Evolutionary conservation across 1,284 basidiomycete genomes (phyloP), one percentile per base, ranked within the genome.

Genomic region (Thelephora terrestris): DNA sequence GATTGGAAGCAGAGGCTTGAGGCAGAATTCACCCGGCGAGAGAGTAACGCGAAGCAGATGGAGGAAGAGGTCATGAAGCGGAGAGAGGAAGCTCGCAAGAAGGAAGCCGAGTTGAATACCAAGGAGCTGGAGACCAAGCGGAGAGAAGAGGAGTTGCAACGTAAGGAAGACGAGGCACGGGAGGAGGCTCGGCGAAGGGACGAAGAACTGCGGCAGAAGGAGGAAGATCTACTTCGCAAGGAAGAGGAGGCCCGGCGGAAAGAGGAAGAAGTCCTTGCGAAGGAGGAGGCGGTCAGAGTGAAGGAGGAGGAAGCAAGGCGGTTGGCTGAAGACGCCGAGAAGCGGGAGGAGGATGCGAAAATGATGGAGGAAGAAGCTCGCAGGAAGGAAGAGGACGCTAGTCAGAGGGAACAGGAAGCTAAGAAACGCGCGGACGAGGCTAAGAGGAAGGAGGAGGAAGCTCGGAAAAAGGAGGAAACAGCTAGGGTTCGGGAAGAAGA

Each of bases 291-390:
- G 21, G 39, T 23, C 39, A 42, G 18, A 18, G 10, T 42, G 39
- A 42, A 42, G 25, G 39, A 42, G 25, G 39, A 42, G 39, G 39
- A 42, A 25, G 25, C 25, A n/a, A 42, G 25, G n/a, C 21, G 53
- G 53, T 35, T 37, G 43, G 53, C 47, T 57, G 49, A 52, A 53
- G 48, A 59, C 52, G 54, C 53, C 18, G 47, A 39, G 23, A 47
- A 46, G 14, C 56, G 55, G 42, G 60, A 62, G 47, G 29, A 21
- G 47, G 25, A 49, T 7, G 21, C 24, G 10, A 42, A 18, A 16
- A 12, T 42, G 23, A 47, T 40, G 24, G 52, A 55, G 27, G 49
- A 53, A 45, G 39, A 50, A 29, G 39, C 21, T 18, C 39, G 39
- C n/a, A 32, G 45, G 35, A 29, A 39, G 17, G 54, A 50, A 35